Percentiles rank a stretch among this genome's conserved stretches.
Evolutionary conservation across 2,329 filamentous ascomycete genomes (phyloP).

Genomic region (Harringtonia aguacate): DNA sequence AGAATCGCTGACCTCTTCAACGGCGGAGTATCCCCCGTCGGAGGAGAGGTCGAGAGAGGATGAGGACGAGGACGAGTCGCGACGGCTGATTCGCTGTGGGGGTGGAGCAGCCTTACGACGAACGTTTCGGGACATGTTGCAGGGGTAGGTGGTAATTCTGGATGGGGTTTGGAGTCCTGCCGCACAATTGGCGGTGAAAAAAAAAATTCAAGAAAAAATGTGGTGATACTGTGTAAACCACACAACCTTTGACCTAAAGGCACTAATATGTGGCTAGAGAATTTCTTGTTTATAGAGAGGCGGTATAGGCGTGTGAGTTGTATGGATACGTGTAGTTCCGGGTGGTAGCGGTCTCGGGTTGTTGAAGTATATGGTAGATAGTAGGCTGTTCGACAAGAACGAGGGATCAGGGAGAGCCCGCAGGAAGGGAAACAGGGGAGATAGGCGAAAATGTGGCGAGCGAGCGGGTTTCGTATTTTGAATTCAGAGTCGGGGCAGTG

Average conservation of each 20-base stretch:
- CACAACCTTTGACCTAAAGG: too few species aligned
- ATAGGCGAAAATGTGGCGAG: not conserved
- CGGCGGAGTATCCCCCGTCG: slow-evolving; percentile 62
- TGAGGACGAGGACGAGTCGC: slow-evolving; percentile 40
- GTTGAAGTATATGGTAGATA: too few species aligned
- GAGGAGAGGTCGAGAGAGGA: slow-evolving; percentile 50
- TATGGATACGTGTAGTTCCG: too few species aligned
- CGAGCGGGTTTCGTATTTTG: not conserved
- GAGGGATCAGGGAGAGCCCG: too few species aligned
- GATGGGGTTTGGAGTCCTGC: not conserved
- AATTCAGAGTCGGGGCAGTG: too few species aligned
- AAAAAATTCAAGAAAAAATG: too few species aligned
- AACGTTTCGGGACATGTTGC: slow-evolving; percentile 42
- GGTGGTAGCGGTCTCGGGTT: too few species aligned
- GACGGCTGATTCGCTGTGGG: slow-evolving; percentile 34
- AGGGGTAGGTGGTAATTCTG: slow-evolving; percentile 13
- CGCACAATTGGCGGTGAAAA: slow-evolving; percentile 25
- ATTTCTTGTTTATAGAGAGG: not conserved
- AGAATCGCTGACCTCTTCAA: slow-evolving; percentile 70
- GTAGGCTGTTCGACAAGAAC: too few species aligned
- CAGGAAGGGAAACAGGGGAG: too few species aligned
- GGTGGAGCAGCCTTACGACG: slow-evolving; percentile 31
- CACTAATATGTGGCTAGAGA: too few species aligned
- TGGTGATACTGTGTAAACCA: too few species aligned
- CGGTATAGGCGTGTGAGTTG: not conserved